Percentiles rank a stretch among this genome's conserved stretches.
Evolutionary conservation across 805 yeast genomes (phyloP).

Genomic region (Metschnikowia corniflorae): DNA sequence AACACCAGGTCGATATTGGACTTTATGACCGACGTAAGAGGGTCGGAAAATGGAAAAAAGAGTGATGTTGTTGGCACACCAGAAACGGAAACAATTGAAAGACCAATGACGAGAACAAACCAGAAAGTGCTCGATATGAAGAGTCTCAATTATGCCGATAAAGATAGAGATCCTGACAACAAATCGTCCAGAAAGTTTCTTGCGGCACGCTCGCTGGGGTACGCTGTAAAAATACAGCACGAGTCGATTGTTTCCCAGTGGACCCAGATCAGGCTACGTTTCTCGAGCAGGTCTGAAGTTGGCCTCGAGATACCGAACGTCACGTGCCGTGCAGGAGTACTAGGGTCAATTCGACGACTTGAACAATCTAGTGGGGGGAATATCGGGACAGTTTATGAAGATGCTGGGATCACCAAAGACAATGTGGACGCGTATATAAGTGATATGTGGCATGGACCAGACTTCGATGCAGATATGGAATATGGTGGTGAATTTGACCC

Average conservation of each 20-base stretch:
- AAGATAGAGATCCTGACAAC: not conserved
- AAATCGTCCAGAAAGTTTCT: not conserved
- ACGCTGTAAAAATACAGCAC: conserved; percentile 32
- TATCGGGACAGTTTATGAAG: not conserved
- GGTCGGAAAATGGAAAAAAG: too few relatives aligned
- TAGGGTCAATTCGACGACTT: conserved; percentile 4
- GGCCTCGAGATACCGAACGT: not conserved
- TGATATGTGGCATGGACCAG: conserved; percentile 8
- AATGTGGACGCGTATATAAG: conserved; percentile 4
- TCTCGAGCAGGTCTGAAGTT: conserved; percentile 15
- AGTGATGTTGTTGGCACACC: not conserved
- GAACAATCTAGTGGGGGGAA: not conserved
- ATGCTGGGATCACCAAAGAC: conserved; percentile 1
- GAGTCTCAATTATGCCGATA: conserved; percentile 18
- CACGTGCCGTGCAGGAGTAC: conserved; percentile 7
- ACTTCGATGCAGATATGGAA: not conserved
- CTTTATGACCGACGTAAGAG: conserved; percentile 6
- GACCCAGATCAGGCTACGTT: conserved; percentile 35
- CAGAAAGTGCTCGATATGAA: conserved; percentile 34
- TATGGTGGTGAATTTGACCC: not conserved
- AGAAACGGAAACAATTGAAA: not conserved
- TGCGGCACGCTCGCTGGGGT: conserved; percentile 12
- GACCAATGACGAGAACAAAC: conserved; percentile 29
- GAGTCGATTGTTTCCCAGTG: conserved; percentile 36
- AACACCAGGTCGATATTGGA: conserved; percentile 9